phyloP scores from a whole-genome alignment of 2,329 filamentous ascomycete genomes.

The Fusarium algeriense region DNA sequence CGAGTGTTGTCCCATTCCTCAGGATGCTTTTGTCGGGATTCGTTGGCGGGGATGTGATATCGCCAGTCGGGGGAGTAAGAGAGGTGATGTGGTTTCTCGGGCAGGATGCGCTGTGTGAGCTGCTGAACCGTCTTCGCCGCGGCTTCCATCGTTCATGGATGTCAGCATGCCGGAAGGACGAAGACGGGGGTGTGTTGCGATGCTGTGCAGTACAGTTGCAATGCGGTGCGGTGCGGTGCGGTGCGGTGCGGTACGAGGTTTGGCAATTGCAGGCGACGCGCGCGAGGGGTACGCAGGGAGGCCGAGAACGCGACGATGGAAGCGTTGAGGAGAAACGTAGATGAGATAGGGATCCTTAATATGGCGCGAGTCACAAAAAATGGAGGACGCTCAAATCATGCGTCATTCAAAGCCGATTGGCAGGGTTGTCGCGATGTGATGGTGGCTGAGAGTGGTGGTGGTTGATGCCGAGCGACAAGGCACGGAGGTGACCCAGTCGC shows the following conservation, averaged over 20 bases:
- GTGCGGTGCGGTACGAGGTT: slow-evolving; percentile 25
- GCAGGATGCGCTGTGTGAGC: slow-evolving; percentile 65
- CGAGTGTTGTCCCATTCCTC: slow-evolving; percentile 64
- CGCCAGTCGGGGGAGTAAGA: slow-evolving; percentile 62
- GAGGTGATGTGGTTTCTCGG: slow-evolving; percentile 66
- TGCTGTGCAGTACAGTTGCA: slow-evolving; percentile 13
- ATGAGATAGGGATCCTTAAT: slow-evolving; percentile 4
- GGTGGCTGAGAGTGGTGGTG: slow-evolving; percentile 30
- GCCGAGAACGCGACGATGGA: slow-evolving; percentile 39
- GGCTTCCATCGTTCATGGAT: slow-evolving; percentile 67
- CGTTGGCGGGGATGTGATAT: slow-evolving; percentile 60
- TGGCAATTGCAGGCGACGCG: slow-evolving; percentile 41
- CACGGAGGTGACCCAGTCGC: slow-evolving; percentile 28
- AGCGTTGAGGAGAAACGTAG: not conserved
- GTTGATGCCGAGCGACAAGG: slow-evolving; percentile 36
- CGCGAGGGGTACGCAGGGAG: slow-evolving; percentile 39
- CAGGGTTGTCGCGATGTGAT: slow-evolving; percentile 34
- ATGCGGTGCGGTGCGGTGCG: not conserved
- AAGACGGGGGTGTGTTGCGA: slow-evolving; percentile 43
- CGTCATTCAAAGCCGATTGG: slow-evolving; percentile 20
- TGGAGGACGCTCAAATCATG: not conserved
- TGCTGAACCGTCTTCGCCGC: slow-evolving; percentile 68
- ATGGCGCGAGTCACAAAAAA: slow-evolving; percentile 14
- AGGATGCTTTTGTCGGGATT: slow-evolving; percentile 50
- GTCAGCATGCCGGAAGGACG: slow-evolving; percentile 53